phyloP scores from a whole-genome alignment of 1,284 basidiomycete species.

The Sporisorium scitamineum region DNA sequence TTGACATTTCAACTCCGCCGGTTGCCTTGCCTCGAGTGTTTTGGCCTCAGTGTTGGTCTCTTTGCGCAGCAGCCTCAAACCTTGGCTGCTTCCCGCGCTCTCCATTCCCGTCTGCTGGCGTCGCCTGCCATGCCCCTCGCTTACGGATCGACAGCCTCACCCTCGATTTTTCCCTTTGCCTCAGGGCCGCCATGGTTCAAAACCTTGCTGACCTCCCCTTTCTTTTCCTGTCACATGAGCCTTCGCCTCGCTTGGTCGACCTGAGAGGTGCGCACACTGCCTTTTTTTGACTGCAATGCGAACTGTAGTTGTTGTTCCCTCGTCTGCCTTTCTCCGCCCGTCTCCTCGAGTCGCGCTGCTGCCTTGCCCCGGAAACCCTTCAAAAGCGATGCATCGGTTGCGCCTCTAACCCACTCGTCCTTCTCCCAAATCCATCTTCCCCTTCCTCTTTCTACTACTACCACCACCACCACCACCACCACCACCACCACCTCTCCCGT shows the following conservation, averaged over 20 bases:
- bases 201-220: not conserved
- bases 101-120: not conserved
- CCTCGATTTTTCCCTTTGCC: not conserved
- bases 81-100: not conserved
- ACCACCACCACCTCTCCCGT: not conserved
- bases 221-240: slow-evolving; percentile 5
- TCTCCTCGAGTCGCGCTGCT: not conserved
- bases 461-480: slow-evolving; percentile 5
- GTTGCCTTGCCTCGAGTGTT: not conserved
- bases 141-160: not conserved
- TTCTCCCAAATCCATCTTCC: not conserved
- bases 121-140: slow-evolving; percentile 1
- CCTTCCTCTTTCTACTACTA: slow-evolving; percentile 12
- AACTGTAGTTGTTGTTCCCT: not conserved
- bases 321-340: not conserved
- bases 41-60: not conserved
- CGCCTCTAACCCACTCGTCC: not conserved
- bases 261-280: not conserved
- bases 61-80: no score
- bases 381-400: not conserved
- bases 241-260: not conserved
- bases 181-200: no score
- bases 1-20: slow-evolving; percentile 1
- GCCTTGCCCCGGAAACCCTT: slow-evolving; percentile 1
- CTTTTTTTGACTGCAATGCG: not conserved